Evolutionary conservation across 139 green algal genomes (phyloP).

Genomic region (Spirogloea muscicola): DNA sequence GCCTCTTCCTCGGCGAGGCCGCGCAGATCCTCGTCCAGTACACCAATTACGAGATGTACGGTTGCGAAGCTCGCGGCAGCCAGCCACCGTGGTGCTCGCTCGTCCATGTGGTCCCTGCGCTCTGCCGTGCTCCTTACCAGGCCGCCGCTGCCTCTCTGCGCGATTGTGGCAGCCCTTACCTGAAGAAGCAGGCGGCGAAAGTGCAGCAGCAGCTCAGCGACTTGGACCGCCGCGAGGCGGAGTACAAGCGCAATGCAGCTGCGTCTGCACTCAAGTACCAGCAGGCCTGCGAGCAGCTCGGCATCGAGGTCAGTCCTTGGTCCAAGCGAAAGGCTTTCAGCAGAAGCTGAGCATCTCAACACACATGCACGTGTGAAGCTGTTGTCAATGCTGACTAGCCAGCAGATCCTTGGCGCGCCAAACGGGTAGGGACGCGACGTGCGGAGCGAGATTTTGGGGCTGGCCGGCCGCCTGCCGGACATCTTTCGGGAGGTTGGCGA

Average conservation of each 20-base stretch:
- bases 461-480: conserved; percentile 3
- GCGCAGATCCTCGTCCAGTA: conserved; percentile 38
- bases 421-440: conserved; percentile 21
- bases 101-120: no score
- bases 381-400: no score
- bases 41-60: conserved; percentile 47
- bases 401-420: no score
- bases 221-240: conserved; percentile 18
- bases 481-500: neutral
- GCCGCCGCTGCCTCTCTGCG: no score
- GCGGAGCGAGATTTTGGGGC: conserved; percentile 13
- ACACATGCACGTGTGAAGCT: no score
- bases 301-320: conserved; percentile 39
- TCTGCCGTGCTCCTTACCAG: no score
- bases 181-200: conserved; percentile 22
- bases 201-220: conserved; percentile 31
- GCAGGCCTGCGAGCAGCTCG: conserved; percentile 29
- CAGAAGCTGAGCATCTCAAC: no score
- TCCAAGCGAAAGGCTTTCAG: no score
- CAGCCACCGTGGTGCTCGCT: no score
- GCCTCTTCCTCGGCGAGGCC: conserved; percentile 27
- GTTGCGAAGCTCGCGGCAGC: neutral
- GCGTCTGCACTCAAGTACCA: conserved; percentile 30
- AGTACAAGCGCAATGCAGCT: conserved; percentile 33
- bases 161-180: conserved; percentile 22